A percentile compares a stretch with the other conserved stretches of the same genome.
These are phyloP conservation scores for Psilocybe cyanescens DNA, from an alignment of 768 basidiomycete genomes.

Conservation along the genomic window DNA sequence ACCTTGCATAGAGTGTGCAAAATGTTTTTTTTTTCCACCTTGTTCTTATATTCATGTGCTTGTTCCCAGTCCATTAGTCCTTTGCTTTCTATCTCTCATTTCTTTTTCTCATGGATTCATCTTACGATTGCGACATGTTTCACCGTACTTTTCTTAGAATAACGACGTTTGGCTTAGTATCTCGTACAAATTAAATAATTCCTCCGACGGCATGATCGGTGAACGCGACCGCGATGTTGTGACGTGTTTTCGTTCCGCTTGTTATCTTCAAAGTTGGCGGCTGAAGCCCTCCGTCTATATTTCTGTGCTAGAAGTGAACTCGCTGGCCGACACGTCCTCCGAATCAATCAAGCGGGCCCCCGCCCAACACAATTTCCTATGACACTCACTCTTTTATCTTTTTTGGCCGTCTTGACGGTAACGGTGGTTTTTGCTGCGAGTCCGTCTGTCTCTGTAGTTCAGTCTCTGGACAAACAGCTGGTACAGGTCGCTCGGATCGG, in stretches of 20 bases:
- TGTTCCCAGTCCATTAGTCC: slow-evolving; percentile 12
- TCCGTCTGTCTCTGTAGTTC: slow-evolving; percentile 43
- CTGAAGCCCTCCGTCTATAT: slow-evolving; percentile 4
- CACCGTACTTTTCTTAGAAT: slow-evolving; percentile 28
- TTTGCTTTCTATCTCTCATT: slow-evolving; percentile 19
- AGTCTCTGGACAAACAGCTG: slow-evolving; percentile 72
- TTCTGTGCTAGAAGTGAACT: slow-evolving; percentile 39
- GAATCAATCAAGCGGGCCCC: slow-evolving; percentile 39
- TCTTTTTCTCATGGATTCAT: slow-evolving; percentile 20
- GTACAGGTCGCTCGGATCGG: slow-evolving; percentile 77
- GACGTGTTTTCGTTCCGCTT: slow-evolving; percentile 27
- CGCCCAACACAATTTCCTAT: slow-evolving; percentile 63
- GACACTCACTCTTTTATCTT: slow-evolving; percentile 61
- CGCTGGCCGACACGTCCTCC: slow-evolving; percentile 61
- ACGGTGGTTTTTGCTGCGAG: slow-evolving; percentile 47
- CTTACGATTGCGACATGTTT: slow-evolving; percentile 22
- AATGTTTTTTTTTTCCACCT: slow-evolving; percentile 13
- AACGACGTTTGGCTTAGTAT: slow-evolving; percentile 21
- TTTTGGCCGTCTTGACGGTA: slow-evolving; percentile 42
- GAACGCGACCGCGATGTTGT: slow-evolving; percentile 27
- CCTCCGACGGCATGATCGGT: background rate
- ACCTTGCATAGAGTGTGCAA: slow-evolving; percentile 45
- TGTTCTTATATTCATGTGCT: slow-evolving; percentile 10
- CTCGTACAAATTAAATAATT: slow-evolving; percentile 11
- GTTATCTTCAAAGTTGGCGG: slow-evolving; percentile 4